Percentiles rank a stretch among this genome's conserved stretches.
These are phyloP conservation scores for Penicillium paxilli DNA, from an alignment of 495 filamentous ascomycete genomes.

Conservation along the genomic window DNA sequence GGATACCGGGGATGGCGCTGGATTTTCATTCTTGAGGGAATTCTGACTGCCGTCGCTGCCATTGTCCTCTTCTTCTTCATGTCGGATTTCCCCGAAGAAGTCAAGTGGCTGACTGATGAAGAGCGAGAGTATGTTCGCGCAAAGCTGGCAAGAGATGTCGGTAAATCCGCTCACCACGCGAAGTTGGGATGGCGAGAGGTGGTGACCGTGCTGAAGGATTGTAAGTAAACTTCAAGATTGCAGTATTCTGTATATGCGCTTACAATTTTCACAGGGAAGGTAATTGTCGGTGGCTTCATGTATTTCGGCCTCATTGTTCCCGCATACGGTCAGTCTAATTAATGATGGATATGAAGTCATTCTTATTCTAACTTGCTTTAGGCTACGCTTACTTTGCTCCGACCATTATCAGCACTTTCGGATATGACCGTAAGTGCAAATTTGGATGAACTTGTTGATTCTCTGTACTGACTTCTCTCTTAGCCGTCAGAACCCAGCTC, in stretches of 20 bases:
- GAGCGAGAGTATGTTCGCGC: conserved; percentile 74
- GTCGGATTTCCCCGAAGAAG: conserved; percentile 69
- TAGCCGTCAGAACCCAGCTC: conserved; percentile 72
- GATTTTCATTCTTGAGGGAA: conserved; percentile 73
- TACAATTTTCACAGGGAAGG: conserved; percentile 47
- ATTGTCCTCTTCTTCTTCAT: conserved; percentile 76
- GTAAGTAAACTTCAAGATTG: conserved; percentile 32
- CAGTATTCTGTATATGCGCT: not conserved
- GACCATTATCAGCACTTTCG: conserved; percentile 68
- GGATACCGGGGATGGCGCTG: conserved; percentile 86
- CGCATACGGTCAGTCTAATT: conserved; percentile 62
- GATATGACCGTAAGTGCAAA: conserved; percentile 48
- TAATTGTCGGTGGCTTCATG: conserved; percentile 81
- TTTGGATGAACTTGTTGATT: not conserved
- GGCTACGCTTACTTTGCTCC: conserved; percentile 76
- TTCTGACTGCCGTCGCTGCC: conserved; percentile 70
- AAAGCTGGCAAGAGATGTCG: conserved; percentile 76
- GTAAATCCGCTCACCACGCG: conserved; percentile 66
- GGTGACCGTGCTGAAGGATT: conserved; percentile 71
- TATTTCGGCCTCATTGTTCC: conserved; percentile 83
- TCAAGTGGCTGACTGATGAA: conserved; percentile 64
- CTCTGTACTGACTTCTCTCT: conserved; percentile 21
- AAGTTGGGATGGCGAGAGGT: conserved; percentile 65
- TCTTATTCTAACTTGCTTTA: conserved; percentile 9
- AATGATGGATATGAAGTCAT: too few relatives aligned